Percentiles rank a stretch among this genome's conserved stretches.
Conservation (phyloP, 2,329 filamentous ascomycete genomes). For the Alternaria longipes region DNA sequence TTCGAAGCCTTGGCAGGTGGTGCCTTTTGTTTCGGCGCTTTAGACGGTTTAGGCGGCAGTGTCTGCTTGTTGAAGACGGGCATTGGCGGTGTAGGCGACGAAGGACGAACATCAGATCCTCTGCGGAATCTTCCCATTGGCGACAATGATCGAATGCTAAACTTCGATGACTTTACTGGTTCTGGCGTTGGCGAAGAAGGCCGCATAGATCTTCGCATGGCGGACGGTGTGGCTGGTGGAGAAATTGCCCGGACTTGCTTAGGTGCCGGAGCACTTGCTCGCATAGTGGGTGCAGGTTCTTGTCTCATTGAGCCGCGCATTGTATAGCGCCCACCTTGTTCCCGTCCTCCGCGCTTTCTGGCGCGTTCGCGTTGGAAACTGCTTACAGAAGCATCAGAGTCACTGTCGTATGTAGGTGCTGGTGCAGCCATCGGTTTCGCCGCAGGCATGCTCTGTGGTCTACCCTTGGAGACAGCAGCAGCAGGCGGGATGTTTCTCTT, state of each 20-base stretch:
- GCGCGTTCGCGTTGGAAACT: slow-evolving; percentile 78
- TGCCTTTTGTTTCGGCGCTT: slow-evolving; percentile 29
- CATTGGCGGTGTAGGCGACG: slow-evolving; percentile 30
- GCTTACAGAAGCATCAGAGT: slow-evolving; percentile 64
- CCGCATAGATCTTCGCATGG: slow-evolving; percentile 47
- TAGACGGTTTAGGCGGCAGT: slow-evolving; percentile 20
- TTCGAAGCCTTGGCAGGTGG: slow-evolving; percentile 27
- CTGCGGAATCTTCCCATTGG: slow-evolving; percentile 67
- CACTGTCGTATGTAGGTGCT: slow-evolving; percentile 49
- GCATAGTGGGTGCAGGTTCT: slow-evolving; percentile 42
- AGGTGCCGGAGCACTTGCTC: slow-evolving; percentile 45
- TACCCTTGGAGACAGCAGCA: slow-evolving; percentile 27
- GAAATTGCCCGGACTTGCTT: slow-evolving; percentile 55
- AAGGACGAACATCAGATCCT: slow-evolving; percentile 20
- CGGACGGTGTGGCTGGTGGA: slow-evolving; percentile 40
- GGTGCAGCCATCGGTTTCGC: slow-evolving; percentile 28
- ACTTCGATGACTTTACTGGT: slow-evolving; percentile 61
- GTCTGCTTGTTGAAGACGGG: slow-evolving; percentile 32
- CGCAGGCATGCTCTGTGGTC: slow-evolving; percentile 41
- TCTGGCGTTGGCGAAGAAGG: slow-evolving; percentile 40
- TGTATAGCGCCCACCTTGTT: slow-evolving; percentile 59
- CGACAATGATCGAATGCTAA: slow-evolving; percentile 76
- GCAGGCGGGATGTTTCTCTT: slow-evolving; percentile 51
- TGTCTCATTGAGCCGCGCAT: slow-evolving; percentile 79
- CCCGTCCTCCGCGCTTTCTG: slow-evolving; percentile 51